phyloP scores from a whole-genome alignment of 148 eudicot species.

The Heliosperma pusillum region DNA sequence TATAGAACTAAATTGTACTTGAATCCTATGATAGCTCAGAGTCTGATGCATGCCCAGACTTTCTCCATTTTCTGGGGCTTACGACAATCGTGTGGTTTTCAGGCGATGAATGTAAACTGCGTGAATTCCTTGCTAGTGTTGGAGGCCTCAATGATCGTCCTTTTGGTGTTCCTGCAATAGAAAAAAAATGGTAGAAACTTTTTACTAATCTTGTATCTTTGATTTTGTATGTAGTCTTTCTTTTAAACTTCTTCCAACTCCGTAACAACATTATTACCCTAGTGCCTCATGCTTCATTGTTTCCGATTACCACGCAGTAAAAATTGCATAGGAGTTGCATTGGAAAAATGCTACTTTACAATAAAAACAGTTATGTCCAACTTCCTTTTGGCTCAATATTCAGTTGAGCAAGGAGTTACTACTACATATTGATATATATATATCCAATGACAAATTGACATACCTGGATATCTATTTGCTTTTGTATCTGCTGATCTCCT shows the following conservation, averaged over 20 bases:
- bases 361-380: too few species aligned
- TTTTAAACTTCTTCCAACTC: not conserved
- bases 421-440: not conserved
- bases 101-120: conserved; percentile 39
- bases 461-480: conserved; percentile 45
- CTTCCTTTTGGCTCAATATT: not conserved
- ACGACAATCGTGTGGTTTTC: conserved; percentile 30
- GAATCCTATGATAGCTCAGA: conserved; percentile 48
- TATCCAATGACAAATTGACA: not conserved
- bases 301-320: too few species aligned
- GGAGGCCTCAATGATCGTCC: conserved; percentile 52
- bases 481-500: conserved; percentile 32
- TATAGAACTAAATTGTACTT: not conserved
- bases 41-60: conserved; percentile 65
- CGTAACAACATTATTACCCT: not conserved
- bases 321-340: too few species aligned
- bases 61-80: conserved; percentile 37
- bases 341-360: too few species aligned
- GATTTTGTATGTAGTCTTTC: not conserved
- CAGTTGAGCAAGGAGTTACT: not conserved
- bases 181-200: not conserved
- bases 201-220: not conserved
- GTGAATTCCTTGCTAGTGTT: conserved; percentile 31
- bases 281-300: too few species aligned
- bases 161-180: conserved; percentile 44